phyloP scores from a whole-genome alignment of 768 basidiomycete species.

The Boletus rubropictus region DNA sequence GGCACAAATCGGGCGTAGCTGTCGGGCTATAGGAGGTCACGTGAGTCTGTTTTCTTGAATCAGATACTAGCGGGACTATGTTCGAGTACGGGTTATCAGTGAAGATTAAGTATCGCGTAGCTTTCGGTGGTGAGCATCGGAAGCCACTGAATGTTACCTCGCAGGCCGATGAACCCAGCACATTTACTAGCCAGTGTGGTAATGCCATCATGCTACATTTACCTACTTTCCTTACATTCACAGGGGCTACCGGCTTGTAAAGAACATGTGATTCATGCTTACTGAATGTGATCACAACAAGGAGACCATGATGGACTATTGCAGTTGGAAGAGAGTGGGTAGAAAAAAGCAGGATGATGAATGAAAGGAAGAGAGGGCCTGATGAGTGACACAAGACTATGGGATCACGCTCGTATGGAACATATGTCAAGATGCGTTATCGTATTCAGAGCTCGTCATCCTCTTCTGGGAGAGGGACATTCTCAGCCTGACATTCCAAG shows the following conservation, averaged over 20 bases:
- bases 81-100: no score
- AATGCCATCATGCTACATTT: not conserved
- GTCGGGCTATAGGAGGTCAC: no score
- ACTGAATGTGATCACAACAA: slow-evolving; percentile 22
- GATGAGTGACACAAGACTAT: slow-evolving; percentile 20
- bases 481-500: slow-evolving; percentile 57
- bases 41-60: no score
- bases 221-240: slow-evolving; percentile 4
- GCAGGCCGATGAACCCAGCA: no score
- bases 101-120: no score
- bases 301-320: slow-evolving; percentile 20
- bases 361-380: slow-evolving; percentile 9
- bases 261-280: slow-evolving; percentile 17
- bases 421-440: slow-evolving; percentile 16
- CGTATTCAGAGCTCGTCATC: slow-evolving; percentile 72
- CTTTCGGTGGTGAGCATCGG: no score
- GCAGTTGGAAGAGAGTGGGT: slow-evolving; percentile 22
- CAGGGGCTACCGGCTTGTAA: not conserved
- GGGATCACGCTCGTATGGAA: slow-evolving; percentile 17
- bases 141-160: no score
- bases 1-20: no score
- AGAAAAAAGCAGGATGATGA: slow-evolving; percentile 16
- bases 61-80: no score
- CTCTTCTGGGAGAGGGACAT: slow-evolving; percentile 95
- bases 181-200: no score